phyloP scores from a whole-genome alignment of 257 asterid species.

The Solanum ossicruentum region DNA sequence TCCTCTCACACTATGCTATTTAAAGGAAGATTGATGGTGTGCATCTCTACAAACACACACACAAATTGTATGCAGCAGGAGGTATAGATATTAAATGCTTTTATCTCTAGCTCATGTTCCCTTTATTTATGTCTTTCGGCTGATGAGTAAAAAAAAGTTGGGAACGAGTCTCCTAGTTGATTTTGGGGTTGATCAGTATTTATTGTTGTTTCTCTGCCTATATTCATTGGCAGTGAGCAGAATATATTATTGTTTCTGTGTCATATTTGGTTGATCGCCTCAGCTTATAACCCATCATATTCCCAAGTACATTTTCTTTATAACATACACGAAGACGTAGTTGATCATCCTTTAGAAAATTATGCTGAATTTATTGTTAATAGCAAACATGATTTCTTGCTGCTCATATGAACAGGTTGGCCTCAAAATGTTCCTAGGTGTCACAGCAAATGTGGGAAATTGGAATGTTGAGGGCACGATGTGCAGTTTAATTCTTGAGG shows the following conservation, averaged over 20 bases:
- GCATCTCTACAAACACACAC: background rate
- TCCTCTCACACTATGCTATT: background rate
- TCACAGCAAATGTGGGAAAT: slow-evolving; percentile 67
- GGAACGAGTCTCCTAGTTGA: background rate
- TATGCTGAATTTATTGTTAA: background rate
- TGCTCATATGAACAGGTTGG: slow-evolving; percentile 46
- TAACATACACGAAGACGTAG: background rate
- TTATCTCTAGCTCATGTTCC: background rate
- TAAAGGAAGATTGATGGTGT: background rate
- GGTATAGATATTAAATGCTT: background rate
- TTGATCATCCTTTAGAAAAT: background rate
- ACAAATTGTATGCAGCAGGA: background rate
- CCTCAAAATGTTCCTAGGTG: slow-evolving; percentile 85
- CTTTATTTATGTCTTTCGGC: background rate
- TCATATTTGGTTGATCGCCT: background rate
- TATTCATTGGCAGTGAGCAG: background rate
- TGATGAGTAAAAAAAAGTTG: background rate
- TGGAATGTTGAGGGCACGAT: slow-evolving; percentile 94
- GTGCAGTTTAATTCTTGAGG: slow-evolving; percentile 88
- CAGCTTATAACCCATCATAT: background rate
- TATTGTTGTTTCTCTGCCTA: background rate
- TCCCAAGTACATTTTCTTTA: background rate
- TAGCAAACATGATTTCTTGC: background rate
- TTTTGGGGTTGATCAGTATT: background rate
- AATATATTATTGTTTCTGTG: background rate